Conservation (phyloP, 2,329 filamentous ascomycete species). For the Arthrobotrys entomopaga region DNA sequence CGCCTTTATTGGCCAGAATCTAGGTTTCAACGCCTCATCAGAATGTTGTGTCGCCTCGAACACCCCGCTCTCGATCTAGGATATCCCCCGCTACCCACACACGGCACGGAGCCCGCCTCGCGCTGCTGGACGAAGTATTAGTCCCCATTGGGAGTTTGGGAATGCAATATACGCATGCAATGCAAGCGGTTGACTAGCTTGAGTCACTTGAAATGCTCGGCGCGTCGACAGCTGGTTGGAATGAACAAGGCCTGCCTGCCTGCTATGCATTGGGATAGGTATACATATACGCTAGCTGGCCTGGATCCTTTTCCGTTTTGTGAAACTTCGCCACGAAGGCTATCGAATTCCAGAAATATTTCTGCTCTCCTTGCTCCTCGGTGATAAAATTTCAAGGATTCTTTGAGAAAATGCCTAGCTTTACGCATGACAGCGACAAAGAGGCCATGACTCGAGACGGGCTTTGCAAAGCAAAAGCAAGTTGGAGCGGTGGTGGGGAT, state of each 20-base stretch:
- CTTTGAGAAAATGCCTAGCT: no score
- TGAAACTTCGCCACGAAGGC: background rate
- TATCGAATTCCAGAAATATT: background rate
- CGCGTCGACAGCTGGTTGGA: background rate
- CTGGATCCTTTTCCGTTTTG: background rate
- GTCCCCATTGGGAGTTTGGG: background rate
- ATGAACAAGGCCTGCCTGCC: background rate
- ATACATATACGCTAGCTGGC: conserved; percentile 4
- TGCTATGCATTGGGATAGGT: background rate
- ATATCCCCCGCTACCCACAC: background rate
- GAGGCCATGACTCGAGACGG: background rate
- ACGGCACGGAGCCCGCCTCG: no score
- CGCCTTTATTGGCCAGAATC: no score
- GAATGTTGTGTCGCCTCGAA: conserved; percentile 1
- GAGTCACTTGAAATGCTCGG: background rate
- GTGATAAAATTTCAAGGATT: no score
- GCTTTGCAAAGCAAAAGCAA: background rate
- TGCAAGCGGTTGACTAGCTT: background rate
- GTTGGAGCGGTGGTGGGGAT: background rate
- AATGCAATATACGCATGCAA: background rate
- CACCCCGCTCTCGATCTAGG: conserved; percentile 4
- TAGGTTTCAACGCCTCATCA: background rate
- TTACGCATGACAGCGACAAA: background rate
- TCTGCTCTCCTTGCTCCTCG: no score
- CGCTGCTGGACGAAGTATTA: no score